Evolutionary conservation across 257 asterid species (phyloP).

Genomic region (Galeopsis tetrahit): DNA sequence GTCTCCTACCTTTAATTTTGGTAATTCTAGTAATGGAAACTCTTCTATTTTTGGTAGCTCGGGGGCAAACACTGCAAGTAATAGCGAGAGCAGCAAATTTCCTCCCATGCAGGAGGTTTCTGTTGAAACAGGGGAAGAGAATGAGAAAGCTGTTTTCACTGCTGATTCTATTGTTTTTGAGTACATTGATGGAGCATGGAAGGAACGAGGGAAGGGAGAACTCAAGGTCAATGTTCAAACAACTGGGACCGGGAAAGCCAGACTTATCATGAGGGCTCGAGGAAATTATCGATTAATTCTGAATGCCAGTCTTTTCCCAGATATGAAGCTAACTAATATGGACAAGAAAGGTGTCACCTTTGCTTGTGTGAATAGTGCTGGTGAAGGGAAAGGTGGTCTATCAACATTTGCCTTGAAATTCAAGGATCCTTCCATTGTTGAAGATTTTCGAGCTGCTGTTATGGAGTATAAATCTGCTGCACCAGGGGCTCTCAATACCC

Average conservation of each 20-base stretch:
- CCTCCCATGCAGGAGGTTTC: conserved; percentile 66
- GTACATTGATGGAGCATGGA: conserved; percentile 74
- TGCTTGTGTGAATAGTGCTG: conserved; percentile 79
- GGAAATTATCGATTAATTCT: conserved; percentile 85
- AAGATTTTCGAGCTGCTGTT: conserved; percentile 66
- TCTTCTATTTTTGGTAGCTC: conserved; percentile 53
- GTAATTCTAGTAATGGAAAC: conserved; percentile 48
- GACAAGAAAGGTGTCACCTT: conserved; percentile 91
- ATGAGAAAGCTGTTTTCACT: conserved; percentile 64
- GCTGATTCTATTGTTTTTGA: conserved; percentile 79
- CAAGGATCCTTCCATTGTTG: conserved; percentile 70
- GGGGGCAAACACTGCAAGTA: conserved; percentile 36
- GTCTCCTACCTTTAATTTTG: conserved; percentile 50
- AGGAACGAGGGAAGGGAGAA: conserved; percentile 96
- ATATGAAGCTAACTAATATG: conserved; percentile 89
- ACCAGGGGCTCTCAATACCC: conserved; percentile 55
- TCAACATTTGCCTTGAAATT: conserved; percentile 89
- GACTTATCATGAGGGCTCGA: conserved; percentile 85
- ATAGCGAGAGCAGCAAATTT: conserved; percentile 53
- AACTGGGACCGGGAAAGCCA: conserved; percentile 60
- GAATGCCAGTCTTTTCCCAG: conserved; percentile 87
- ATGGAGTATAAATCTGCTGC: conserved; percentile 51
- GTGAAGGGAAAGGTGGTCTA: conserved; percentile 71
- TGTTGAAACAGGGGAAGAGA: conserved; percentile 80
- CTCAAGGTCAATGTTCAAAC: conserved; percentile 70